Base-by-base conservation (phyloP, 306 rosid genomes). In the Acmispon strigosus region DNA sequence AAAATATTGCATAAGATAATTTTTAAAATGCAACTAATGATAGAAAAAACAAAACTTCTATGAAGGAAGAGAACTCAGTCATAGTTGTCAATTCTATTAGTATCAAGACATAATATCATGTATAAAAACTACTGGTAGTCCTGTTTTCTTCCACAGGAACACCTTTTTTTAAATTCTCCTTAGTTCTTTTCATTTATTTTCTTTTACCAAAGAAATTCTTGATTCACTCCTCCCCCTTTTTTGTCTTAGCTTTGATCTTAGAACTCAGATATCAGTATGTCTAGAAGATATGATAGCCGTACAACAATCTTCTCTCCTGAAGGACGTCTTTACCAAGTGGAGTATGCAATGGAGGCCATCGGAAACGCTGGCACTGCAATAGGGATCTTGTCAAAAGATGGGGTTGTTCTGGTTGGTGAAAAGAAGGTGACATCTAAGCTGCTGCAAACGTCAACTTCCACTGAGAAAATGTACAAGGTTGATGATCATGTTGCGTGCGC, bases 401-500 rank as follows among this genome's bases (percentile, higher is more conserved):
- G 86, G 43, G 84, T 83, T 59, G 84, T 83, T 53, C 60, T 78
- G 70, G 86, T 83, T 61, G 86, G 86, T 55, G 86, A 83, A 32
- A 83, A 83, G 68, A 83, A 79, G 29, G 86, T 83, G 12, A 83
- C 86, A 20, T 83, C 86, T 5, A 79, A 83, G 81, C 78, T 83
- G 71, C 86, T 83, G 34, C 86, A 83, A 66, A 83, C 86, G 56
- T 83, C 86, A 60, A 83, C 84, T 32, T 79, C 86, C 39, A 79
- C 84, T 1, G 84, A 83, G 70, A 83, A 83, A 73, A 83, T 83
- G 86, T 83, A 83, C 58, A 83, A 83, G 79, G 79, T 83, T 34
- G 86, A 83, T 71, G 86, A 83, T 48, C 86, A 83, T 13, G 86
- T 83, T 53, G 84, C 86, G 37, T 83, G 86, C 52, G 86, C 86